Conservation (phyloP, 345 rosid species). For the Cochlearia excelsa region DNA sequence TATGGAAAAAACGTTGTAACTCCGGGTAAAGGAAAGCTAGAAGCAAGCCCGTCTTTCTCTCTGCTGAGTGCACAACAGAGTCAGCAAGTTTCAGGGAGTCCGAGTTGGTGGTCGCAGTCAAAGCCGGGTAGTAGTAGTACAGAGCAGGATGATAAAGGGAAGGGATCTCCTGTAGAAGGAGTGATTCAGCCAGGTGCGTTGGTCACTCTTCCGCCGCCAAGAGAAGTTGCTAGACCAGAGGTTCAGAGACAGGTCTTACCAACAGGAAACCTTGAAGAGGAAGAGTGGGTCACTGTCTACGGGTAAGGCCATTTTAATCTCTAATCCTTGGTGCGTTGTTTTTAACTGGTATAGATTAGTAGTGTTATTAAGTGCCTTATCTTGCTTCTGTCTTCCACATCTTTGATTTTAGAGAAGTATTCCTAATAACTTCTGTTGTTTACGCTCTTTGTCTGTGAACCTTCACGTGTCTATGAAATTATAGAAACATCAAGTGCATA, state of each 20-base stretch:
- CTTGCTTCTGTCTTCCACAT: no score
- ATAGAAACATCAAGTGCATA: not conserved
- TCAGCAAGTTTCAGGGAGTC: slow-evolving; percentile 58
- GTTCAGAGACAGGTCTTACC: slow-evolving; percentile 64
- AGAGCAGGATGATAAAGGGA: slow-evolving; percentile 85
- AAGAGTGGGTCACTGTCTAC: slow-evolving; percentile 98
- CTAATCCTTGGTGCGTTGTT: not conserved
- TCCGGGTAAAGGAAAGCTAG: slow-evolving; percentile 56
- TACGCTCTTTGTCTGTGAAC: slow-evolving; percentile 2
- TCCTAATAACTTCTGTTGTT: not conserved
- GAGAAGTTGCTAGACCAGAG: slow-evolving; percentile 97
- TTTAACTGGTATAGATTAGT: not conserved
- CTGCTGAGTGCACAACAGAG: slow-evolving; percentile 53
- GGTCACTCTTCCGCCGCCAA: slow-evolving; percentile 84
- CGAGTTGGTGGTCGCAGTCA: slow-evolving; percentile 75
- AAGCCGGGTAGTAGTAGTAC: slow-evolving; percentile 41
- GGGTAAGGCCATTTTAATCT: slow-evolving; percentile 49
- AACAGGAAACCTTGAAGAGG: slow-evolving; percentile 74
- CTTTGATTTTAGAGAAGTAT: no score
- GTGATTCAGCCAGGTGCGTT: slow-evolving; percentile 80
- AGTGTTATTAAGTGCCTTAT: no score
- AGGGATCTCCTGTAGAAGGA: slow-evolving; percentile 89
- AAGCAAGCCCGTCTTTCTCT: slow-evolving; percentile 61
- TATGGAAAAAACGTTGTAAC: slow-evolving; percentile 55
- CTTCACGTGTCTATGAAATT: slow-evolving; percentile 3